A percentile compares a stretch with the other conserved stretches of the same genome.
These are phyloP conservation scores for Sporothrix schenckii DNA, from an alignment of 2,329 filamentous ascomycete genomes.

Conservation along the genomic window DNA sequence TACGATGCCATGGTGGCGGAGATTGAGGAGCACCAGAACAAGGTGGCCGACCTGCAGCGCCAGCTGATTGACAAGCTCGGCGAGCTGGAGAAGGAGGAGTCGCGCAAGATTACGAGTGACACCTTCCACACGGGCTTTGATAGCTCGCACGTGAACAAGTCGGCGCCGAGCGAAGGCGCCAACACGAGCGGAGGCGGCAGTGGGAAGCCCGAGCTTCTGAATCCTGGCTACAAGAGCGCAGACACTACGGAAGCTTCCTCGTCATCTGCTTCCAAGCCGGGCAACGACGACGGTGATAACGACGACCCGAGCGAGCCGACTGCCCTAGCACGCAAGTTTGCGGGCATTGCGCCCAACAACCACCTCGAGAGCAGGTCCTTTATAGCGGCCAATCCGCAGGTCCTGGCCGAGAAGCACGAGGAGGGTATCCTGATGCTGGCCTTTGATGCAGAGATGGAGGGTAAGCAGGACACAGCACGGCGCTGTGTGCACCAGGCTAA, in stretches of 20 bases:
- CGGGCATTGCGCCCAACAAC: constrained; percentile 73
- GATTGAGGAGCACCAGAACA: constrained; percentile 72
- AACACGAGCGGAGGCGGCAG: constrained; percentile 48
- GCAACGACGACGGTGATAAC: constrained; percentile 58
- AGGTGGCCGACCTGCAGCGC: constrained; percentile 76
- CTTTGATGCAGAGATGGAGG: constrained; percentile 82
- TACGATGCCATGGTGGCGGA: constrained; percentile 78
- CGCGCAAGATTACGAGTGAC: constrained; percentile 91
- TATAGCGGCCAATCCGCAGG: constrained; percentile 74
- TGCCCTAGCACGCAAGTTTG: constrained; percentile 77
- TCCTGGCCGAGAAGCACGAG: constrained; percentile 79
- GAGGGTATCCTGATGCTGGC: constrained; percentile 89
- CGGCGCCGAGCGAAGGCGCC: constrained; percentile 40
- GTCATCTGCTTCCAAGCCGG: not conserved
- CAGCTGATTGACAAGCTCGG: constrained; percentile 74
- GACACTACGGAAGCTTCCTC: not conserved
- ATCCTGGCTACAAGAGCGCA: constrained; percentile 58
- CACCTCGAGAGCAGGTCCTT: constrained; percentile 75
- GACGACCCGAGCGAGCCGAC: constrained; percentile 77
- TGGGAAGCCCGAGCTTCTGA: constrained; percentile 71
- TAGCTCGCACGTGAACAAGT: constrained; percentile 77
- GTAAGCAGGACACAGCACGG: constrained; percentile 72
- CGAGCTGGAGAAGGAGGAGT: constrained; percentile 81
- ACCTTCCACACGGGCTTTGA: constrained; percentile 87
- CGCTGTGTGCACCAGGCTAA: constrained; percentile 93